A percentile compares a stretch with the other conserved stretches of the same genome.
These are phyloP conservation scores for Chenopodium berlandieri DNA, from an alignment of 148 eudicot species.

Conservation along the genomic window DNA sequence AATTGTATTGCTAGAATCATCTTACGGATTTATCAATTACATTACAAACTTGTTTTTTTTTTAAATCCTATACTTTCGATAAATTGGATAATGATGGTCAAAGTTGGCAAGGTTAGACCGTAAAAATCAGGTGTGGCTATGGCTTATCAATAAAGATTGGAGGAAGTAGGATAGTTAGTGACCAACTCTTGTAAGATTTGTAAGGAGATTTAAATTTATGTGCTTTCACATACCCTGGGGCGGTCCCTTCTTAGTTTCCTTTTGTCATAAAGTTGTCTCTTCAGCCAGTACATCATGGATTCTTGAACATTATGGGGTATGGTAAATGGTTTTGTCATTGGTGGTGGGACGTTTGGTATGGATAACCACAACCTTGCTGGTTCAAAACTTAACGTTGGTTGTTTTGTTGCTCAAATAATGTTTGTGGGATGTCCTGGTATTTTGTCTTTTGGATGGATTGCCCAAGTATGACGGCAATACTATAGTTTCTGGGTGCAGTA, in stretches of 20 bases:
- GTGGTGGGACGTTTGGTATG: conserved; percentile 8
- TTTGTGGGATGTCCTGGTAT: not conserved
- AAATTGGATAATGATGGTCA: not conserved
- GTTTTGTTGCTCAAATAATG: not conserved
- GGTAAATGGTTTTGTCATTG: conserved; percentile 1
- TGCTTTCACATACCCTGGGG: not conserved
- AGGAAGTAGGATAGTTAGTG: not conserved
- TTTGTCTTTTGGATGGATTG: not conserved
- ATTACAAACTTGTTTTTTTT: not conserved
- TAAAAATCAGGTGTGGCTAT: not conserved
- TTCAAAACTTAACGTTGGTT: not conserved
- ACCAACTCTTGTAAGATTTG: not conserved
- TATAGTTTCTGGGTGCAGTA: not conserved
- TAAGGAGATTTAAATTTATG: not conserved
- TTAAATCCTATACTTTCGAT: not conserved
- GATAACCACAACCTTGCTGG: conserved; percentile 14
- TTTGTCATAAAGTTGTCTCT: not conserved
- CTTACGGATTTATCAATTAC: not conserved
- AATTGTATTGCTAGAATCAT: not conserved
- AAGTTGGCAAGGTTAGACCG: not conserved
- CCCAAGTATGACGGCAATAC: not conserved
- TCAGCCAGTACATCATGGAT: not conserved
- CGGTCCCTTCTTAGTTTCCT: not conserved
- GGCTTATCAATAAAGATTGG: not conserved
- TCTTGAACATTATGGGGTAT: not conserved